Base-by-base conservation (phyloP, 805 yeast species). In the Naumovozyma baii region DNA sequence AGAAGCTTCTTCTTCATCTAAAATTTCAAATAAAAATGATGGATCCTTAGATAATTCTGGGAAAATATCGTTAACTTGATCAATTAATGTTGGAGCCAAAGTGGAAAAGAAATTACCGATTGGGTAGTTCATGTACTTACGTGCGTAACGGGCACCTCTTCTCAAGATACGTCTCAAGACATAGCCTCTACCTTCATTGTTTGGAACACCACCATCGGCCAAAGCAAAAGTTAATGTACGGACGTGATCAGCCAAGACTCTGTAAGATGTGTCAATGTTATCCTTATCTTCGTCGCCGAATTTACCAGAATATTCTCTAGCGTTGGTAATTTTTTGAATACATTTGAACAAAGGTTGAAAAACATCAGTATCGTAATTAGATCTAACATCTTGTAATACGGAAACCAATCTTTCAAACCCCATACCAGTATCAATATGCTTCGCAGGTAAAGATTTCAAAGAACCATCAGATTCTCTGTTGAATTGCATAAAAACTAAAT, bases 201-300 rank as follows among this genome's bases (percentile, higher is more conserved):
- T 92, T 59, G 99, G 99, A 42, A 92, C 96, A 58, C 98, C 99
- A 57, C 99, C 99, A 63, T 92, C 99, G 31, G 95, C 84, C 44
- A 92, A 73, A 37, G 99, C 96, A 64, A 92, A 85, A 2, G 95
- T 85, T 61, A 92, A 73, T 18, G 99, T 92, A 67, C 99, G 81
- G 29, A 92, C 96, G 62, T 92, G 99, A 67, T 92, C 99, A 40
- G 98, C 98, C 51, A 92, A 75, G 33, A 92, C 97, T 64, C 99
- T 78, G 70, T 92, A 92, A 39, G 98, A 97, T 33, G 96, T 92
- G 61, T 92, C 99, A 48, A 92, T 76, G 61, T 96, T 97, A 58
- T 92, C 97, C 25, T 61, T 72, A 55, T 90, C 98, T 44, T 87
- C 97, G 33, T 73, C 79, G 49, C 96, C 98, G 52, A 92, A 92